Percentiles rank a stretch among this genome's conserved stretches.
Conservation (phyloP, 192 early-diverging fungal genomes). For the Linnemannia hyalina region DNA sequence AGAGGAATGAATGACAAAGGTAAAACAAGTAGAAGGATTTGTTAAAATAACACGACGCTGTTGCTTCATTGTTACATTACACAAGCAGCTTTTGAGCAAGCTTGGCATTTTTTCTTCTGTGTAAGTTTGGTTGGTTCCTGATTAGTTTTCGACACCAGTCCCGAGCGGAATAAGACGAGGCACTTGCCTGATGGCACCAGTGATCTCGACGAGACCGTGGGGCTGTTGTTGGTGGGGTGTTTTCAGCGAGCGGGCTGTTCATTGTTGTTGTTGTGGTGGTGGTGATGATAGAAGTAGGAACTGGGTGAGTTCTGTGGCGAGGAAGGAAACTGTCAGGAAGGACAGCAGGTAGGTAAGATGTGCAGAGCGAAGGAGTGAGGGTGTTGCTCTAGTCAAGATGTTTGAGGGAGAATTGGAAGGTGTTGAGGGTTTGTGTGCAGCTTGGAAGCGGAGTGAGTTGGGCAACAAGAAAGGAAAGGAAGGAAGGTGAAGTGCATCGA, state of each 20-base stretch:
- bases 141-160: no score
- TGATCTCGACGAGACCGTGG: constrained; percentile 25
- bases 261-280: not conserved
- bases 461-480: not conserved
- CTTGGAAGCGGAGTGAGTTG: not conserved
- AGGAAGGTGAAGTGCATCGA: not conserved
- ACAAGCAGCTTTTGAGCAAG: not conserved
- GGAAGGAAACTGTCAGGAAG: not conserved
- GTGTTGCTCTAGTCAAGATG: not conserved
- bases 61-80: not conserved
- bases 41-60: constrained; percentile 21
- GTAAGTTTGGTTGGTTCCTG: not conserved
- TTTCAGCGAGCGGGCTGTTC: not conserved
- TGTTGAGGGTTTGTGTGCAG: not conserved
- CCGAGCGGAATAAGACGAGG: not conserved
- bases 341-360: not conserved
- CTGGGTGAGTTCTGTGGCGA: not conserved
- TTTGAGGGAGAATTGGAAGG: not conserved
- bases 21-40: not conserved
- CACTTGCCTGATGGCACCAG: constrained; percentile 55
- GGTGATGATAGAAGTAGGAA: not conserved
- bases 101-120: not conserved
- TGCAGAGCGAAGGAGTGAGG: not conserved
- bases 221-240: not conserved
- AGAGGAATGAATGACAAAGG: not conserved